A percentile compares a stretch with the other conserved stretches of the same genome.
Conservation (phyloP, 441 rosid genomes). For the Euphorbia celastroides region DNA sequence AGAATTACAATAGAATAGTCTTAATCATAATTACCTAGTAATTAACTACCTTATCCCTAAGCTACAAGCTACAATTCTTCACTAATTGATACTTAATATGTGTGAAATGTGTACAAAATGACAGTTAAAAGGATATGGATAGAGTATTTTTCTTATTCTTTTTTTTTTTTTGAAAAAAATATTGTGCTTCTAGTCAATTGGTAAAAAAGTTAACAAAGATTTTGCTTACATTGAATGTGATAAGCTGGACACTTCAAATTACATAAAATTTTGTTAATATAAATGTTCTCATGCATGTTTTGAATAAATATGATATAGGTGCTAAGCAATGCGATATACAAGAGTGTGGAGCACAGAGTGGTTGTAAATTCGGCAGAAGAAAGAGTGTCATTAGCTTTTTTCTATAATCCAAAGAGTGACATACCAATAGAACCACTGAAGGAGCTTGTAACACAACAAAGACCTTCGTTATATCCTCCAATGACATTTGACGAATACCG, state of each 20-base stretch:
- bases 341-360: conserved; percentile 88
- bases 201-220: no score
- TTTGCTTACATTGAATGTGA: no score
- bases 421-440: conserved; percentile 60
- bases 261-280: not conserved
- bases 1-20: no score
- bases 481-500: conserved; percentile 86
- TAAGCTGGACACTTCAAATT: not conserved
- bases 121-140: no score
- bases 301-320: conserved; percentile 31
- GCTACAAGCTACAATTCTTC: no score
- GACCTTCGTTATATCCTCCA: conserved; percentile 52
- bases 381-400: conserved; percentile 74
- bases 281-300: not conserved
- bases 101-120: no score
- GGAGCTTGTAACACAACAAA: conserved; percentile 50
- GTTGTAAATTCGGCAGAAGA: conserved; percentile 60
- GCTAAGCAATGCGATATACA: conserved; percentile 71
- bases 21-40: not conserved
- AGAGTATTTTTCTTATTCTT: no score
- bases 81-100: no score
- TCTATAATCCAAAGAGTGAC: conserved; percentile 85
- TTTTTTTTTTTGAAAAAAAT: no score
- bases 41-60: not conserved
- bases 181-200: no score